These are phyloP conservation scores for Hordeum vulgare DNA, from an alignment of 176 grass and related monocot species.

Conservation along the genomic window DNA sequence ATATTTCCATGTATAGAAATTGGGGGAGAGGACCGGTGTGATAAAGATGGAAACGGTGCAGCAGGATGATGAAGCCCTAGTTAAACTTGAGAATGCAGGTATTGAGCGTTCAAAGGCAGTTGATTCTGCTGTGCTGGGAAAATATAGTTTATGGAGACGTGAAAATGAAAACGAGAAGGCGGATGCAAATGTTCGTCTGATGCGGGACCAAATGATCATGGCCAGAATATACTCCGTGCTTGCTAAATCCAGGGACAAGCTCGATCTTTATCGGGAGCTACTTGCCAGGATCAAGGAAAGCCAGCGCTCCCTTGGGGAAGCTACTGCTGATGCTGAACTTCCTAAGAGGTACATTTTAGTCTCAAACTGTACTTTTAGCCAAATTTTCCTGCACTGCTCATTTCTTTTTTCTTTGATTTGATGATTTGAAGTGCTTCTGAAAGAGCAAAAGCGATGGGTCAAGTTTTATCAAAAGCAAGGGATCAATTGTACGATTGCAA, in stretches of 20 bases:
- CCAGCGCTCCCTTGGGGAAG: constrained; percentile 48
- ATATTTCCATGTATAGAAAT: constrained; percentile 31
- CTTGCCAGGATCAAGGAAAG: constrained; percentile 52
- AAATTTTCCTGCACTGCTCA: neutral
- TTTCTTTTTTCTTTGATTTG: constrained; percentile 3
- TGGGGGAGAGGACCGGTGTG: constrained; percentile 23
- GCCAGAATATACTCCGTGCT: constrained; percentile 53
- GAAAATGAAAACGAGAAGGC: constrained; percentile 57
- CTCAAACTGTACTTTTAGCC: neutral
- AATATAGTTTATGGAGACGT: constrained; percentile 58
- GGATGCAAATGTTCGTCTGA: constrained; percentile 46
- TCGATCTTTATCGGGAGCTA: constrained; percentile 52
- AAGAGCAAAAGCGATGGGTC: constrained; percentile 45
- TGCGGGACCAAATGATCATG: constrained; percentile 67
- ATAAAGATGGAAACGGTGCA: constrained; percentile 25
- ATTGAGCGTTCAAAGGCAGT: constrained; percentile 53
- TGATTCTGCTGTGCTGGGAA: constrained; percentile 63
- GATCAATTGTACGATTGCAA: constrained; percentile 47
- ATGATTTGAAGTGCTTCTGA: constrained; percentile 39
- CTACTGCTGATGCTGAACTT: constrained; percentile 53
- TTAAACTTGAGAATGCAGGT: constrained; percentile 53
- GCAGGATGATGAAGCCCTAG: constrained; percentile 49
- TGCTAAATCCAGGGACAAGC: constrained; percentile 50
- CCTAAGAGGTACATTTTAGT: constrained; percentile 27
- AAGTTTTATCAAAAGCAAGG: constrained; percentile 49